Evolutionary conservation across 208 protist species (phyloP).

Genomic region (Histomonas meleagridis): DNA sequence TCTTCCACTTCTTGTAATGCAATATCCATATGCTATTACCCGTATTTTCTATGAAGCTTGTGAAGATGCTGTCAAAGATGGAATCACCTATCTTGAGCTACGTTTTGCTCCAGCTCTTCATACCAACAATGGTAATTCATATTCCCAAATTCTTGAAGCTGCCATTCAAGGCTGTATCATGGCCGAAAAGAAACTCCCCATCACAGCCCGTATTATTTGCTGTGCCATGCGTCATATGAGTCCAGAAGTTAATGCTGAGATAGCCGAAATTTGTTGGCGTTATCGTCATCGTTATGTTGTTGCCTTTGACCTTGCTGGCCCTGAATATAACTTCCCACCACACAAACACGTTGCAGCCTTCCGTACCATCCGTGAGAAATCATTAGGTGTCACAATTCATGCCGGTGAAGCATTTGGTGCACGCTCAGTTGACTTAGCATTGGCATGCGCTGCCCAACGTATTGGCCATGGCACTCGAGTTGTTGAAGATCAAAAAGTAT

Average conservation of each 20-base stretch:
- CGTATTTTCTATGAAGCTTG: slow-evolving; percentile 33
- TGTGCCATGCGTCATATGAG: background rate
- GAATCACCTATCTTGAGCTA: background rate
- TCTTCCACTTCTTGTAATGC: background rate
- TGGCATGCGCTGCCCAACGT: background rate
- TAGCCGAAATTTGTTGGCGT: background rate
- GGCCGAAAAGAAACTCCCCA: background rate
- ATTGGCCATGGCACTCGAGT: background rate
- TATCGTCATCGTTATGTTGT: background rate
- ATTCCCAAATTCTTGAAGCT: background rate
- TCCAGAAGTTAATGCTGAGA: background rate
- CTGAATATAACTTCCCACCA: background rate
- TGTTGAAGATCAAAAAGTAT: background rate
- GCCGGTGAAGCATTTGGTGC: slow-evolving; percentile 12
- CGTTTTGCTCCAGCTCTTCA: background rate
- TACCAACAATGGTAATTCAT: background rate
- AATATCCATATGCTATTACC: background rate
- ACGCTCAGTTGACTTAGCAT: background rate
- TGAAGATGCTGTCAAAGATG: background rate
- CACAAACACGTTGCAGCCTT: background rate
- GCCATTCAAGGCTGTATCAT: background rate
- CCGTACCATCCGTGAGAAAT: background rate
- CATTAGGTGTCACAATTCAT: background rate
- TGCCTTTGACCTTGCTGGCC: slow-evolving; percentile 2
- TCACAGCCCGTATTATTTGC: slow-evolving; percentile 8